These are phyloP conservation scores for Metschnikowia noctiluminum DNA, from an alignment of 805 yeast species.

Conservation along the genomic window DNA sequence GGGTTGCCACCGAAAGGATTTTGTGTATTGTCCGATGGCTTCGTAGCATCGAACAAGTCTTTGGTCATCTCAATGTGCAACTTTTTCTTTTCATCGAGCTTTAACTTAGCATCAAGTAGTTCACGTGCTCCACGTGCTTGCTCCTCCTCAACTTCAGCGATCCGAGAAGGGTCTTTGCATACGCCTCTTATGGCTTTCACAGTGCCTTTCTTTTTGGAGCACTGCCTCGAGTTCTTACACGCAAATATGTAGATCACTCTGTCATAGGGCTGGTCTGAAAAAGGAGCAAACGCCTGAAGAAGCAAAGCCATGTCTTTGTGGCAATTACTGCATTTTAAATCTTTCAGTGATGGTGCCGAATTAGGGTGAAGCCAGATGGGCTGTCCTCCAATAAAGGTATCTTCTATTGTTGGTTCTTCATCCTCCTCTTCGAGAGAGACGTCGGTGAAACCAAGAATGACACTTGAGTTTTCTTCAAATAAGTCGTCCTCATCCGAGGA, in stretches of 20 bases:
- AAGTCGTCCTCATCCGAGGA: constrained; percentile 51
- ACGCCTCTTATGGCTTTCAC: constrained; percentile 78
- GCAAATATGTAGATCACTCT: constrained; percentile 78
- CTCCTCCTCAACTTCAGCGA: constrained; percentile 38
- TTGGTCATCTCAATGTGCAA: constrained; percentile 37
- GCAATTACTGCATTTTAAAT: constrained; percentile 67
- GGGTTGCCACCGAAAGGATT: constrained; percentile 43
- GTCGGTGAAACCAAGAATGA: constrained; percentile 64
- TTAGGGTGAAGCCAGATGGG: constrained; percentile 62
- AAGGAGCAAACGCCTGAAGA: constrained; percentile 77
- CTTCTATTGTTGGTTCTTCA: constrained; percentile 44
- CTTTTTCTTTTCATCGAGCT: constrained; percentile 43
- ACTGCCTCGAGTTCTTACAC: constrained; percentile 53
- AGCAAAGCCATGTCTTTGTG: constrained; percentile 58
- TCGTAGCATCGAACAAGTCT: constrained; percentile 30
- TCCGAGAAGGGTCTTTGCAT: constrained; percentile 50
- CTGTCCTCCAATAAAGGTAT: constrained; percentile 78
- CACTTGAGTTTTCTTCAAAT: constrained; percentile 35
- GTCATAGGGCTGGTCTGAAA: constrained; percentile 70
- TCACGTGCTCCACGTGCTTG: constrained; percentile 27
- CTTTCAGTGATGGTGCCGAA: constrained; percentile 52
- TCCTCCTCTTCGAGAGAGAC: constrained; percentile 45
- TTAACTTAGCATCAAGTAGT: constrained; percentile 38
- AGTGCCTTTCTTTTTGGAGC: constrained; percentile 68
- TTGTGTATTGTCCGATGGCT: constrained; percentile 15